Evolutionary conservation across 371 early-diverging fungal genomes (phyloP), one percentile per base, ranked within the genome.

Genomic region (Saksenaea vasiformis): DNA sequence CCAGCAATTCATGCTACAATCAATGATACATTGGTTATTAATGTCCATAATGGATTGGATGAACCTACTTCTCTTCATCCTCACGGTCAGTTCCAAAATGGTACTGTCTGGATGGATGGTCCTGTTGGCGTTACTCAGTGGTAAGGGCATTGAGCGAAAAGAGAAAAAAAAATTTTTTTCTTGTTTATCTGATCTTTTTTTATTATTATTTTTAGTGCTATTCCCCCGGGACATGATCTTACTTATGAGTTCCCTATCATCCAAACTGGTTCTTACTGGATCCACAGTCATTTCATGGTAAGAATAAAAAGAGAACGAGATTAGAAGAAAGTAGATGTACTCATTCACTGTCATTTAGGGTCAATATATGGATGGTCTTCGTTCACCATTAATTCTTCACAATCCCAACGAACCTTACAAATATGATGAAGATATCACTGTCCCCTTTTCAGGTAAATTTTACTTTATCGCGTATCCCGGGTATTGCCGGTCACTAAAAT

Each of bases 301-400:
- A 65, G 28, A 27, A 8, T 43, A 65, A 11, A 9, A 27, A 56
- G 19, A 17, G 51, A 15, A 27, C 3, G 17, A 43, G 5, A 41
- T 24, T 9, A 9, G 27, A 43, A 5, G 13, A 35, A 14, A 41
- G 14, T 1, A 38, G 10, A 38, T 38, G 10, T 38, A 38, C 15
- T 15, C 0, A 1, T 44, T 44, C 19, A n/a, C 19, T 1, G 1
- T 44, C 44, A 27, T 26, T 7, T 38, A 75, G 44, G 86, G 79
- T 39, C 90, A 92, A 62, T 92, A 93, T 73, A 85, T 91, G 56
- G 93, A 94, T 58, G 95, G 95, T 5, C 72, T 93, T 1, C 85
- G 89, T 37, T 83, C 86, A 4, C 87, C 95, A 1, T 64, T 94
- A 15, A 82, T 93, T 60, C 71, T 94, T 54, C 80, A 87, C 56